These are phyloP conservation scores for Stagonosporopsis cucurbitacearum DNA, from an alignment of 2,329 filamentous ascomycete genomes.

Conservation along the genomic window DNA sequence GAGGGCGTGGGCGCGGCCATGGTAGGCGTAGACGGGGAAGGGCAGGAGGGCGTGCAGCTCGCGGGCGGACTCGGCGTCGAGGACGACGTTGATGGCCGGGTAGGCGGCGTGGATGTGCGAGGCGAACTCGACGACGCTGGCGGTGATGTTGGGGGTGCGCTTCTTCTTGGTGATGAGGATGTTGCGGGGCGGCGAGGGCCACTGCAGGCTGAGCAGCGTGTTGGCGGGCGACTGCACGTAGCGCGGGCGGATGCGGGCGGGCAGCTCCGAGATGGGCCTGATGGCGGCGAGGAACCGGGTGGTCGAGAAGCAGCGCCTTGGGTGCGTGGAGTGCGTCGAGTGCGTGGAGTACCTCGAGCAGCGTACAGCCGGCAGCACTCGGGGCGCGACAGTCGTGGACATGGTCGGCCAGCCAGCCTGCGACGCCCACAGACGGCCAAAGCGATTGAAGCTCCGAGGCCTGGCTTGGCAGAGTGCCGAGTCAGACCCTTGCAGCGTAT, in stretches of 20 bases:
- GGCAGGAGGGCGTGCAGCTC: constrained; percentile 73
- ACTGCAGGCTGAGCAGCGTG: constrained; percentile 70
- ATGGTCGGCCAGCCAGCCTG: background rate
- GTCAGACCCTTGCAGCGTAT: background rate
- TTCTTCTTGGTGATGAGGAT: constrained; percentile 73
- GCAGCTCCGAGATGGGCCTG: constrained; percentile 42
- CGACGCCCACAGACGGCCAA: background rate
- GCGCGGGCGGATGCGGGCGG: constrained; percentile 41
- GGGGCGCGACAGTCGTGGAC: constrained; percentile 22
- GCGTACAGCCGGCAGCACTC: constrained; percentile 28
- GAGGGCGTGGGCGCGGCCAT: constrained; percentile 54
- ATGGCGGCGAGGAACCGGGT: constrained; percentile 31
- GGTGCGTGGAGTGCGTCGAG: too few relatives aligned
- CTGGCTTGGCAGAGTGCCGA: background rate
- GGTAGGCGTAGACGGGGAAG: constrained; percentile 65
- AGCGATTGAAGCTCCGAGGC: background rate
- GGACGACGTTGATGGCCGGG: constrained; percentile 78
- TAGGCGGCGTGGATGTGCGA: constrained; percentile 80
- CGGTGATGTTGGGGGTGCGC: constrained; percentile 61
- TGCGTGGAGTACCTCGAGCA: too few relatives aligned
- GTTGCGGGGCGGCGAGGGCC: constrained; percentile 72
- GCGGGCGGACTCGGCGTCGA: constrained; percentile 77
- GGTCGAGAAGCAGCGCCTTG: constrained; percentile 34
- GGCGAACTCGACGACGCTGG: constrained; percentile 64
- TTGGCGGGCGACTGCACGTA: constrained; percentile 62